Evolutionary conservation across 306 rosid species (phyloP).

Genomic region (Castanea crenata): DNA sequence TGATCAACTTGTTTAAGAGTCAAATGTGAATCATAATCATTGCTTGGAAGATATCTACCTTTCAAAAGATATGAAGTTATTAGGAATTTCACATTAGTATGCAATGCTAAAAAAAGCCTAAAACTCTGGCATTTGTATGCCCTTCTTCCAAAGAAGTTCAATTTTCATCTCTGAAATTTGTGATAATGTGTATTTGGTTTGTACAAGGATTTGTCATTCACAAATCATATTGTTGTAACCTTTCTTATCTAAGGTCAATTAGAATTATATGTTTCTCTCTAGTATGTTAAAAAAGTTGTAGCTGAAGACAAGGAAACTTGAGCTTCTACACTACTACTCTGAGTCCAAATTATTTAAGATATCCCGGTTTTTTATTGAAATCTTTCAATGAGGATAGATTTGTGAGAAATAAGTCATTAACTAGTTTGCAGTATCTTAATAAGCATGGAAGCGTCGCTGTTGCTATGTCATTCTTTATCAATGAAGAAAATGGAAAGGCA

Average conservation of each 20-base stretch:
- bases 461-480: not conserved
- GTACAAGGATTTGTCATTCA: too few relatives aligned
- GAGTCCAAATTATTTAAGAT: not conserved
- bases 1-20: not conserved
- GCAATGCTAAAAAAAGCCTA: not conserved
- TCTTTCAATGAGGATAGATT: not conserved
- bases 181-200: too few relatives aligned
- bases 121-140: not conserved
- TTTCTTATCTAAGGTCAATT: too few relatives aligned
- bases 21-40: not conserved
- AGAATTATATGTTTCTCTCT: too few relatives aligned
- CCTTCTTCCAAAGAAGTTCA: not conserved
- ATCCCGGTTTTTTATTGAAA: not conserved
- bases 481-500: not conserved
- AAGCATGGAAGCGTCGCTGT: not conserved
- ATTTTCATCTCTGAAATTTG: too few relatives aligned
- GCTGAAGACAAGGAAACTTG: not conserved
- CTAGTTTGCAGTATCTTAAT: not conserved
- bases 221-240: too few relatives aligned
- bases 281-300: not conserved
- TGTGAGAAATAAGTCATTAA: not conserved
- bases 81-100: not conserved
- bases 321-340: too few relatives aligned
- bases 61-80: not conserved
- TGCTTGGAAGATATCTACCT: not conserved